Evolutionary conservation across 1,284 basidiomycete species (phyloP), one percentile per base, ranked within the genome.

Genomic region (Malassezia pachydermatis): DNA sequence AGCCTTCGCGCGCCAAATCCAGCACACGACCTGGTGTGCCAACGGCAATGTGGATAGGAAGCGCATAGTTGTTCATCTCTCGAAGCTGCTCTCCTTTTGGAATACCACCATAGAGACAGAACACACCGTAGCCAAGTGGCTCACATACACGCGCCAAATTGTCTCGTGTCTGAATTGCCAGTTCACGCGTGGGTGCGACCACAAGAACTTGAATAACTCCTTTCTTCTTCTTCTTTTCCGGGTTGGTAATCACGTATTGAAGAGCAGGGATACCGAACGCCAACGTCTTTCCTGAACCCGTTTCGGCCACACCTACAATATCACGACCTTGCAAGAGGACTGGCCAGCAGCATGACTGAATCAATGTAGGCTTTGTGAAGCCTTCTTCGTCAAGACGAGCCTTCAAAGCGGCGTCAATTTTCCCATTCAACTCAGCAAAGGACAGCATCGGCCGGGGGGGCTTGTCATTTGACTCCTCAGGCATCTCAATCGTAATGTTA

Each of bases 271-370:
- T 81, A 40, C 89, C 92, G 67, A 99, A 99, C 0, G 89, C 87
- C 14, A 96, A 79, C 0, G 92, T 99, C 76, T 99, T 99, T 8
- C 92, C 94, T 59, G 70, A 63, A 13, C 73, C 94, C 2, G 92
- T 99, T 77, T 98, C 90, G 13, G 94, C 92, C 56, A 99, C 89
- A 51, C 92, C 92, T 28, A 99, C 84, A 0, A 94, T 86, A 72
- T 96, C 89, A 57, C 79, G 78, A 4, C 86, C 85, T 43, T 79
- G 77, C 24, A 96, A 75, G 5, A 87, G 79, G 16, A 86, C 82
- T 3, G 89, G 88, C 92, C 92, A 99, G 27, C 89, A 83, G 65
- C 88, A 94, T 4, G 88, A 83, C 73, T 98, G 92, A 51, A 99
- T 90, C 0, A 92, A 88, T 0, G 90, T 94, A 0, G 94, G 94